Evolutionary conservation across 1,284 basidiomycete species (phyloP), one percentile per base, ranked within the genome.

Genomic region (Trametes pubescens): DNA sequence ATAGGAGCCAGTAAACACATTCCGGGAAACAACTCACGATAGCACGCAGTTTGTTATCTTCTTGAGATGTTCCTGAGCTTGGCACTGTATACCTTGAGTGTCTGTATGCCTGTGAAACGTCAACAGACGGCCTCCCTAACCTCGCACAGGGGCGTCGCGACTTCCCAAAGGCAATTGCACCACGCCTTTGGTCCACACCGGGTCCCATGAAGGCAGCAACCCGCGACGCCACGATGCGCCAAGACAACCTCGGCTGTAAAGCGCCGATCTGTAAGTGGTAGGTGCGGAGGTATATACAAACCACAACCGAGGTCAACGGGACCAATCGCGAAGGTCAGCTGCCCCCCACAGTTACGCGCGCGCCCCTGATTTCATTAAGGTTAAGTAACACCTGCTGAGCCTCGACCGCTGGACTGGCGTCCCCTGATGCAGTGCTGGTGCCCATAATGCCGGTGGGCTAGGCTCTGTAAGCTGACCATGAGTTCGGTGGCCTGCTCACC

Each of bases 161-260:
- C 7, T 47, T 26, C 9, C 13, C 22, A 52, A 10, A 24, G 51
- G n/a, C 34, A 34, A 34, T 18, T 38, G 21, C 22, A 40, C 24
- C 43, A 2, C 52, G 24, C 26, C 52, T 37, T 7, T 37, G 24
- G 21, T 16, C 37, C 11, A 18, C 22, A 29, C 24, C 21, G 43
- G 52, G 52, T 40, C 4, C 32, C 54, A 21, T 22, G n/a, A 14
- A 29, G 16, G 13, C 22, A 14, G 24, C 11, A 26, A 29, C 22
- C 43, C 16, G 13, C 32, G 14, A 57, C 60, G 60, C 60, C 60
- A 61, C 60, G 60, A 61, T 44, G 60, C 29, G 60, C 60, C 60
- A 61, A 61, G 60, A 35, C 24, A 29, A 21, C 7, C 29, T 40
- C 38, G 52, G 13, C 24, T 51, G 10, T 1, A 22, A 16, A 46